Percentiles rank a stretch among this genome's conserved stretches.
Evolutionary conservation across 176 grass and related monocot species (phyloP).

Genomic region (Metroxylon sagu): DNA sequence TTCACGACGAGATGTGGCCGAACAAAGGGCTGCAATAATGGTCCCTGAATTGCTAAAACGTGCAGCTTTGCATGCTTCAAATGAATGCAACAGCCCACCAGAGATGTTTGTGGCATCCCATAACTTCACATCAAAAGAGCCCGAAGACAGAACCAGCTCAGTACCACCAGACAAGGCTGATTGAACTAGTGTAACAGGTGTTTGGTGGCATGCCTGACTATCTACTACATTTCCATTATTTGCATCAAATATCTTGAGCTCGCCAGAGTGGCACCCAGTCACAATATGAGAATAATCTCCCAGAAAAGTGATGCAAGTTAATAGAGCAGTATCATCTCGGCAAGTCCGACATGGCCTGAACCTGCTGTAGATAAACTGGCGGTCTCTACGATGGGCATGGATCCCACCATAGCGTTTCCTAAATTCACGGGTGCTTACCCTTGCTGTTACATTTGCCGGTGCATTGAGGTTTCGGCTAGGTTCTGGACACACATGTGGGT

Average conservation of each 20-base stretch:
- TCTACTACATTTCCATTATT: conserved; percentile 72
- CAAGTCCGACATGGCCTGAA: conserved; percentile 88
- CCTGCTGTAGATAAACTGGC: conserved; percentile 95
- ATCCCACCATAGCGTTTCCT: conserved; percentile 70
- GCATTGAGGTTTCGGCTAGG: conserved; percentile 72
- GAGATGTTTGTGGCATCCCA: conserved; percentile 64
- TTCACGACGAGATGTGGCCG: conserved; percentile 32
- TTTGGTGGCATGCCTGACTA: conserved; percentile 57
- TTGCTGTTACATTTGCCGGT: conserved; percentile 68
- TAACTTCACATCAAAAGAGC: conserved; percentile 61
- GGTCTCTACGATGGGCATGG: conserved; percentile 65
- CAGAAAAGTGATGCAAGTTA: conserved; percentile 94
- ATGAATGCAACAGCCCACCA: conserved; percentile 62
- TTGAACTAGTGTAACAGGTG: conserved; percentile 56
- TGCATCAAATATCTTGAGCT: conserved; percentile 86
- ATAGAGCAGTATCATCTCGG: conserved; percentile 59
- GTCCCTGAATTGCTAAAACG: conserved; percentile 70
- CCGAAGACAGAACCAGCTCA: conserved; percentile 75
- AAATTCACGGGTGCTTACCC: conserved; percentile 70
- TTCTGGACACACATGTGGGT: conserved; percentile 91
- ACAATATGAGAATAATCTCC: conserved; percentile 64
- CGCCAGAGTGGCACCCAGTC: conserved; percentile 68
- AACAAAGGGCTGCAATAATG: conserved; percentile 63
- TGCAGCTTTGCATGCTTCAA: conserved; percentile 82
- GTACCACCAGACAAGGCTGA: conserved; percentile 44